These are phyloP conservation scores for Pseudogymnoascus verrucosus DNA, from an alignment of 2,329 filamentous ascomycete genomes.

Conservation along the genomic window DNA sequence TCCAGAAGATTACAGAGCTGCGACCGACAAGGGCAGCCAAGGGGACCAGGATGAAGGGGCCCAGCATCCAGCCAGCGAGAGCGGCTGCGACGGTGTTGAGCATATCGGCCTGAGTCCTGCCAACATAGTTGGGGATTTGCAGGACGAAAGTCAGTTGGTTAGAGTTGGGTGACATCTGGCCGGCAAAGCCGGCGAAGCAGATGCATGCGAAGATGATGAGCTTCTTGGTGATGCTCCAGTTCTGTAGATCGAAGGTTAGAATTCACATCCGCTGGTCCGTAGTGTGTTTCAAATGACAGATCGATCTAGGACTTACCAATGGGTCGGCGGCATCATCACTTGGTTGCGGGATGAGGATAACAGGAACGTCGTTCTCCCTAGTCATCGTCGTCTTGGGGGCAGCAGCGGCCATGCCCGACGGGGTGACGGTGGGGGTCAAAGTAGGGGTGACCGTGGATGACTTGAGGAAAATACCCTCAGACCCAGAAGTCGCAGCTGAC, in stretches of 20 bases:
- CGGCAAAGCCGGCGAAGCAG: constrained; percentile 31
- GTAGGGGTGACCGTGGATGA: not conserved
- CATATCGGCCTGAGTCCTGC: constrained; percentile 14
- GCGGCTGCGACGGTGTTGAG: constrained; percentile 29
- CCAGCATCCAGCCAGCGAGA: constrained; percentile 32
- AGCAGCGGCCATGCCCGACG: constrained; percentile 2
- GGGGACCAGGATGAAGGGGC: constrained; percentile 33
- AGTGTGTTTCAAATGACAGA: not conserved
- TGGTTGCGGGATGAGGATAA: constrained; percentile 33
- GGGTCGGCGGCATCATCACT: constrained; percentile 29
- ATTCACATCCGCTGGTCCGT: not conserved
- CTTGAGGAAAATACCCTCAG: not conserved
- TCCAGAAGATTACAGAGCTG: constrained; percentile 33
- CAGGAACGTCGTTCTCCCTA: not conserved
- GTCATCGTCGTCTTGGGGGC: not conserved
- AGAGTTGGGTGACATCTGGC: constrained; percentile 28
- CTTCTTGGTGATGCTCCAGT: constrained; percentile 29
- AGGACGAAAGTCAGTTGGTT: constrained; percentile 30
- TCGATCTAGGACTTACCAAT: constrained; percentile 22
- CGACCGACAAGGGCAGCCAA: constrained; percentile 31
- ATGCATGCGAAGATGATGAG: constrained; percentile 27
- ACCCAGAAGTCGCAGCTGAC: not conserved
- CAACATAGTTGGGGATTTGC: constrained; percentile 30
- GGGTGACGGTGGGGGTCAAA: not conserved
- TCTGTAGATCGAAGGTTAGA: constrained; percentile 21